Percentiles rank a stretch among this genome's conserved stretches.
Conservation (phyloP, 768 basidiomycete species). For the Kwoniella pini region DNA sequence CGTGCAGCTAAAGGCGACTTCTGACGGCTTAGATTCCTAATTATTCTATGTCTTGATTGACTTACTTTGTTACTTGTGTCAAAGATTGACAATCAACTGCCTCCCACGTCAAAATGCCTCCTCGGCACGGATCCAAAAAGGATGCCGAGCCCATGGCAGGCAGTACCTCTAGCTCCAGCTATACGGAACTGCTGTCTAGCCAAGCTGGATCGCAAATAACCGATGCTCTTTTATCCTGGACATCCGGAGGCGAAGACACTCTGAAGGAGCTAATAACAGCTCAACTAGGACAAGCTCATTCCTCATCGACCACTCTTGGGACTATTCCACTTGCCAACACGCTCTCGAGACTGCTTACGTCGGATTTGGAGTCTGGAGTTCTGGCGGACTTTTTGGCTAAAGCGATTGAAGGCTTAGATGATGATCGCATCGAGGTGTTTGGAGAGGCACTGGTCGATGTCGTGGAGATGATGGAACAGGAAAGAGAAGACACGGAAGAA, state of each 20-base stretch:
- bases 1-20: no score
- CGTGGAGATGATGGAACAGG: constrained; percentile 34
- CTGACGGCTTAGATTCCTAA: no score
- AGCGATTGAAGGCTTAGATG: constrained; percentile 6
- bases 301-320: constrained; percentile 1
- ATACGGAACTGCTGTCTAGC: background rate
- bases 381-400: constrained; percentile 14
- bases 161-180: constrained; percentile 2
- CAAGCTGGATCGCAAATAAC: constrained; percentile 12
- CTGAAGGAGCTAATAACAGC: background rate
- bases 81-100: background rate
- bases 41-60: background rate
- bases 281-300: constrained; percentile 8
- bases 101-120: constrained; percentile 4
- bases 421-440: constrained; percentile 13
- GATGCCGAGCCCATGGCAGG: background rate
- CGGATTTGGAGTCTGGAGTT: constrained; percentile 6
- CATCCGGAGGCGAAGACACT: constrained; percentile 3
- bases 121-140: constrained; percentile 11
- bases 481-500: constrained; percentile 25
- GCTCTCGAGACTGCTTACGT: constrained; percentile 4
- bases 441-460: constrained; percentile 16
- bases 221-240: constrained; percentile 15
- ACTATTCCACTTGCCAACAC: constrained; percentile 18
- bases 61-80: background rate